Evolutionary conservation across 257 asterid species (phyloP).

Genomic region (Solanum pennellii): DNA sequence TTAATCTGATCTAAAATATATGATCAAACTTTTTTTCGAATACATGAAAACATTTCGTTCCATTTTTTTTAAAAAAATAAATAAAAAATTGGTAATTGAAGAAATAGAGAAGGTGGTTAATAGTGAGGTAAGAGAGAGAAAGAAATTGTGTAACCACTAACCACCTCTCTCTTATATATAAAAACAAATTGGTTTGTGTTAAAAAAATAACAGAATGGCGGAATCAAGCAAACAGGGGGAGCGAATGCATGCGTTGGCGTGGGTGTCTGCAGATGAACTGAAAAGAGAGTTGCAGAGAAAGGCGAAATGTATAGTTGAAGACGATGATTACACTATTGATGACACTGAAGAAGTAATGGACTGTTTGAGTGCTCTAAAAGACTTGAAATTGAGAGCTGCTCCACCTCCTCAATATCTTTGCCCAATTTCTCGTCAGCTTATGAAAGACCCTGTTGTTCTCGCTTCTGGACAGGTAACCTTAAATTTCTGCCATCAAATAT

Average conservation of each 20-base stretch:
- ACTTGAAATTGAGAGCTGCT: slow-evolving; percentile 9
- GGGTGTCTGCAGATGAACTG: slow-evolving; percentile 15
- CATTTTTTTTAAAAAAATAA: too few species aligned
- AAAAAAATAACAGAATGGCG: slow-evolving; percentile 3
- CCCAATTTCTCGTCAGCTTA: slow-evolving; percentile 36
- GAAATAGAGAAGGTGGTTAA: not conserved
- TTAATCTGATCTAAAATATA: too few species aligned
- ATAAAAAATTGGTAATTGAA: too few species aligned
- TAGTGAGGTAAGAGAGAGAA: not conserved
- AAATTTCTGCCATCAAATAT: not conserved
- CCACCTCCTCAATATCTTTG: slow-evolving; percentile 35
- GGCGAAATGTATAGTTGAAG: slow-evolving; percentile 25
- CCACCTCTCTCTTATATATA: too few species aligned
- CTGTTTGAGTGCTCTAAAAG: slow-evolving; percentile 20
- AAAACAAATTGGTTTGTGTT: not conserved
- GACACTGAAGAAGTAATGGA: slow-evolving; percentile 24
- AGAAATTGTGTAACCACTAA: not conserved
- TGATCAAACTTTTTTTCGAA: too few species aligned
- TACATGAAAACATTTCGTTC: too few species aligned
- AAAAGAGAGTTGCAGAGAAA: slow-evolving; percentile 27
- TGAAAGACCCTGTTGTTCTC: slow-evolving; percentile 47
- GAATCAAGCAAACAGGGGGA: not conserved
- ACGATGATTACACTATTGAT: slow-evolving; percentile 19
- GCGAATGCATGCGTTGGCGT: not conserved
- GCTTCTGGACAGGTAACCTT: slow-evolving; percentile 49